A percentile compares a stretch with the other conserved stretches of the same genome.
Evolutionary conservation across 805 yeast species (phyloP).

Genomic region (Starmerella kuoi): DNA sequence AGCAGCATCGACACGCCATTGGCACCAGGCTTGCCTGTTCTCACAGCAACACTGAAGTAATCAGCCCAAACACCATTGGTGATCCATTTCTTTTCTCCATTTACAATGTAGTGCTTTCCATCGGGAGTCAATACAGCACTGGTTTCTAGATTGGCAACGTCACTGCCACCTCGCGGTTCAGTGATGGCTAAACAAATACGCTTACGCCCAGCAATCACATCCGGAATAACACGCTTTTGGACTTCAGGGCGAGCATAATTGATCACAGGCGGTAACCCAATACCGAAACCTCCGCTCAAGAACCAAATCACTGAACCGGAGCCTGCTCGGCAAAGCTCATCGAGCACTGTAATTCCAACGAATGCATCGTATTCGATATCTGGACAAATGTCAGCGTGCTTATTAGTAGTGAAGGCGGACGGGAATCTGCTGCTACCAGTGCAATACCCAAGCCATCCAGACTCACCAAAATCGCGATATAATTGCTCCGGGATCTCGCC

Average conservation of each 20-base stretch:
- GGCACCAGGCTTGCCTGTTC: conserved; percentile 35
- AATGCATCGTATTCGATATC: conserved; percentile 31
- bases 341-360: conserved; percentile 30
- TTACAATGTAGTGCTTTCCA: conserved; percentile 34
- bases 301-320: conserved; percentile 35
- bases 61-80: conserved; percentile 36
- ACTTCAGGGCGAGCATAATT: conserved; percentile 27
- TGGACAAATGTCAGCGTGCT: conserved; percentile 25
- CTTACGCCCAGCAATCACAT: conserved; percentile 30
- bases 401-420: conserved; percentile 26
- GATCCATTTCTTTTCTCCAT: conserved; percentile 37
- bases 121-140: conserved; percentile 33
- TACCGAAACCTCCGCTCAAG: conserved; percentile 33
- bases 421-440: conserved; percentile 29
- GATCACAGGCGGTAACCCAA: conserved; percentile 34
- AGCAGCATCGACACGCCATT: conserved; percentile 33
- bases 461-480: conserved; percentile 29
- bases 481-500: conserved; percentile 28
- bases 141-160: conserved; percentile 34
- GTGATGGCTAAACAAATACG: conserved; percentile 35
- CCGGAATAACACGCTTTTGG: conserved; percentile 30
- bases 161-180: conserved; percentile 37
- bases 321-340: conserved; percentile 33
- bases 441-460: conserved; percentile 31
- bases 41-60: conserved; percentile 35